These are phyloP conservation scores for Pneumocystis canis DNA, from an alignment of 1,139 yeast genomes.

Conservation along the genomic window DNA sequence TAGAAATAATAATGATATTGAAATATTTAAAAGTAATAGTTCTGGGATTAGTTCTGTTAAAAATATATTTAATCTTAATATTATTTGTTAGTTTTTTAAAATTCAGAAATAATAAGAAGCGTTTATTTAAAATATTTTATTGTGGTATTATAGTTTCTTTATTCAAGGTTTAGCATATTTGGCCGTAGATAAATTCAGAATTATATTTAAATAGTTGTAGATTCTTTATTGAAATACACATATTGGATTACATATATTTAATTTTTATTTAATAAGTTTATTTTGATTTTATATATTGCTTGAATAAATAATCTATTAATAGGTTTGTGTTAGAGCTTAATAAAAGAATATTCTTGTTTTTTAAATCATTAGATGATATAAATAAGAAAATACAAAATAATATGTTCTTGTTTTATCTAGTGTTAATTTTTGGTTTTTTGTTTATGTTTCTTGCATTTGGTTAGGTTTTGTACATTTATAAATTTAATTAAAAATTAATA, in stretches of 20 bases:
- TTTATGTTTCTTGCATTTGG: not conserved
- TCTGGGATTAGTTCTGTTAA: no score
- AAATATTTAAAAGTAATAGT: not conserved
- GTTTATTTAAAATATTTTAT: no score
- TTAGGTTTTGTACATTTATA: not conserved
- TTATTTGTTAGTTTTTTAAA: no score
- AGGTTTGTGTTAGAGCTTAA: not conserved
- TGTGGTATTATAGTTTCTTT: not conserved
- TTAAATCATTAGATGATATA: not conserved
- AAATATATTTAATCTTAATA: no score
- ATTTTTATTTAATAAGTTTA: not conserved
- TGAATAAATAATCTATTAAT: not conserved
- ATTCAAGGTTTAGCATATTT: not conserved
- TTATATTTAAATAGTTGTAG: not conserved
- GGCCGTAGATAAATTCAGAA: not conserved
- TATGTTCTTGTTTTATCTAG: not conserved
- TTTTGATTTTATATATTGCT: not conserved
- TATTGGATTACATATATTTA: not conserved
- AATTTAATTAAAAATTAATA: not conserved
- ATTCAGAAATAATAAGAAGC: no score
- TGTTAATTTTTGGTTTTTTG: not conserved
- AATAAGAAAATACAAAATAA: not conserved
- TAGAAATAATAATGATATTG: not conserved
- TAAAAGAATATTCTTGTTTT: not conserved
- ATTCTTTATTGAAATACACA: not conserved